phyloP scores from a whole-genome alignment of 495 filamentous ascomycete genomes.

The Daldinia bambusicola region DNA sequence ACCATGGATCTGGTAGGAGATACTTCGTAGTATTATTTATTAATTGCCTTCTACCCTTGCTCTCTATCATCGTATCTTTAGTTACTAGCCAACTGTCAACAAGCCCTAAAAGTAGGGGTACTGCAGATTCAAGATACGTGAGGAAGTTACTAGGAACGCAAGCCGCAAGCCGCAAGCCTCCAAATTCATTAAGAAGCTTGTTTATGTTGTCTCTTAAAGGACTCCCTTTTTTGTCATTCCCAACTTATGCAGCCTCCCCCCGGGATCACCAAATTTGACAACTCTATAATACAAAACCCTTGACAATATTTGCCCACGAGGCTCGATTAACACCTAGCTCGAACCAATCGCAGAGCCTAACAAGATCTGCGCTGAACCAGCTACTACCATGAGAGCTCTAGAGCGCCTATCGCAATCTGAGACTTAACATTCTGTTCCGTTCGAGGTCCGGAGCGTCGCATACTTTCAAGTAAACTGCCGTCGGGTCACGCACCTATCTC shows the following conservation, averaged over 20 bases:
- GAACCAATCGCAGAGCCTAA: conserved; percentile 29
- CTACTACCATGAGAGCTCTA: conserved; percentile 29
- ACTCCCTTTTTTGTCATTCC: conserved; percentile 27
- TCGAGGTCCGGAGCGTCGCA: conserved; percentile 25
- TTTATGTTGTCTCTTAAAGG: conserved; percentile 18
- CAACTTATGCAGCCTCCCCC: conserved; percentile 43
- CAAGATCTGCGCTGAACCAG: conserved; percentile 37
- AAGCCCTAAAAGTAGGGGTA: conserved; percentile 8
- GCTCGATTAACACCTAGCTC: conserved; percentile 37
- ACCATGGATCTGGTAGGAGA: conserved; percentile 32
- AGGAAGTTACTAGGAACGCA: conserved; percentile 12
- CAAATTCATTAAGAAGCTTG: not conserved
- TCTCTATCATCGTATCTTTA: conserved; percentile 17
- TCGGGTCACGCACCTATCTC: conserved; percentile 46
- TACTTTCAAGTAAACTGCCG: conserved; percentile 20
- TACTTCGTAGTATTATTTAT: conserved; percentile 33
- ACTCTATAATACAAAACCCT: conserved; percentile 48
- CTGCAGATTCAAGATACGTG: conserved; percentile 14
- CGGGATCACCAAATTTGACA: conserved; percentile 43
- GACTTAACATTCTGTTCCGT: conserved; percentile 33
- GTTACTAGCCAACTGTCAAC: conserved; percentile 24
- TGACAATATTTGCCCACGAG: conserved; percentile 48
- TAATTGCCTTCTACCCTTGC: conserved; percentile 32
- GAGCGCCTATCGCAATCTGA: conserved; percentile 43
- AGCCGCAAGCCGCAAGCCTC: not conserved